Base-by-base conservation (phyloP, 2,329 filamentous ascomycete genomes). In the Cordyceps javanica region DNA sequence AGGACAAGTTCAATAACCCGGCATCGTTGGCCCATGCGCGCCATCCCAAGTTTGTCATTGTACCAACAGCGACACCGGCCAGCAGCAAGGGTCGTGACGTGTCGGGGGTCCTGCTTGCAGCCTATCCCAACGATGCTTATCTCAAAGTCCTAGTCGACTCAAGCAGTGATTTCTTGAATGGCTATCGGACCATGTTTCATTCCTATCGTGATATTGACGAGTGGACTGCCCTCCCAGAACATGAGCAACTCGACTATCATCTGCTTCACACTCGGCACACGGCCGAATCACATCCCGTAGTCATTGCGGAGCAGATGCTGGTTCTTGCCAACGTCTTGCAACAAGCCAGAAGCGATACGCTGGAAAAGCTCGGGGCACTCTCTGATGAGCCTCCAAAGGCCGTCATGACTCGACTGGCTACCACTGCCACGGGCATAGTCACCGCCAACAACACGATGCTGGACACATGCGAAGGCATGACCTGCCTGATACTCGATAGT, bases 371-470 rank as follows among this genome's bases (percentile, higher is more conserved):
- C n/a, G 14, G 30, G 44, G 28, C 26, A 25, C 45, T 63, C 44
- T 44, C 57, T 28, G 60, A 64, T 48, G 50, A 50, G 21, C 42
- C 28, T 59, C 55, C 23, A 2, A 60, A 52, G 13, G 41, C 9
- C 3, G 64, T 71, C 6, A 65, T 68, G 65, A 50, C 61, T 5
- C 63, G 64, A 0, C 44, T 68, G 0, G 64, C 72, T 2, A 66
- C 70, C 14, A 64, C 65, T 0, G 68, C 68, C 1, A 68, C 63
- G 13, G 66, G 63, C 5, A 61, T 71, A 8, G 73, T 83, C 1
- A 77, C 75, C 2, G 72, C 71, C 13, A 76, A 80, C 32, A 76
- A 82, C 38, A 75, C 78, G 25, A 65, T 83, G 2, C 65, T 77
- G 0, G 74, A 73, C 30, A 77, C 74, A 8, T 63, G 76, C 5